Conservation (phyloP, 108 stramenopile species). For the Nitzschia sp. region DNA sequence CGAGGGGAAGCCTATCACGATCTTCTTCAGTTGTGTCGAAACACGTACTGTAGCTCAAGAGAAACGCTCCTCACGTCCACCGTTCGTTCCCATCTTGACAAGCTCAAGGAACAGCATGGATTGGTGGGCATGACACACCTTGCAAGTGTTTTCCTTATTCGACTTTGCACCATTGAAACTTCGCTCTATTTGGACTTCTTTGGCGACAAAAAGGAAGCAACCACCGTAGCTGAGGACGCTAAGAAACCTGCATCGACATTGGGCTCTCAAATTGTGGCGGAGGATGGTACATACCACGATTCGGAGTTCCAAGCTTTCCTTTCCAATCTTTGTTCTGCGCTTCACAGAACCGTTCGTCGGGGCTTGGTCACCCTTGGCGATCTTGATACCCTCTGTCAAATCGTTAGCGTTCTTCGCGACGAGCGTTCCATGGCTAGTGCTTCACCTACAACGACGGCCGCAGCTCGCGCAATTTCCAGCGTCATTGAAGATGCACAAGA, state of each 20-base stretch:
- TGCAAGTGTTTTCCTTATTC: conserved; percentile 84
- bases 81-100: conserved; percentile 82
- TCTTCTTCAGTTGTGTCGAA: conserved; percentile 66
- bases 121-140: conserved; percentile 85
- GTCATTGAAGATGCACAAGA: conserved; percentile 90
- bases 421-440: conserved; percentile 77
- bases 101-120: conserved; percentile 76
- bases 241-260: conserved; percentile 28
- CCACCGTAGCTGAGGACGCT: conserved; percentile 24
- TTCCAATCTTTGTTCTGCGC: conserved; percentile 62
- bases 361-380: conserved; percentile 76
- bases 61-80: conserved; percentile 63
- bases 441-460: conserved; percentile 67
- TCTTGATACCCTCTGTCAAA: conserved; percentile 81
- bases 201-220: conserved; percentile 60
- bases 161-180: conserved; percentile 84
- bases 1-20: conserved; percentile 71
- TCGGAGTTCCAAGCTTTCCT: conserved; percentile 74
- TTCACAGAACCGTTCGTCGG: conserved; percentile 82
- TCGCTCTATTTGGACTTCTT: conserved; percentile 84
- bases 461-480: conserved; percentile 73
- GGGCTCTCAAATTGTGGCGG: conserved; percentile 56
- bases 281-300: conserved; percentile 70
- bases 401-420: conserved; percentile 81
- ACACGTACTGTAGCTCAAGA: conserved; percentile 70